Evolutionary conservation across 2,329 filamentous ascomycete species (phyloP).

Genomic region (Endoconidiophora polonica): DNA sequence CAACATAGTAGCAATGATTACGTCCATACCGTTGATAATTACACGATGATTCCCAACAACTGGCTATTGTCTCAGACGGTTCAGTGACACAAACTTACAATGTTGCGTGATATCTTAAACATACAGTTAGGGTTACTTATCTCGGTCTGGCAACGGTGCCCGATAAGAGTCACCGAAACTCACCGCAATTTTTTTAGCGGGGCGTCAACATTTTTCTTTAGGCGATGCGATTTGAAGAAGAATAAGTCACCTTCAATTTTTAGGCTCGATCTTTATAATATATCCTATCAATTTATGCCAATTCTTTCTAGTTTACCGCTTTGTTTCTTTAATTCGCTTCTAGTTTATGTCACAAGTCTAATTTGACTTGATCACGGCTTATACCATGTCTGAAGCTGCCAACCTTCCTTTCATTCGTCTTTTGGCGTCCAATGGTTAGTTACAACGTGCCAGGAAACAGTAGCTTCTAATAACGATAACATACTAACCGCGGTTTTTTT

Average conservation of each 20-base stretch:
- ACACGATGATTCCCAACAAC: too few relatives aligned
- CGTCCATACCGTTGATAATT: too few relatives aligned
- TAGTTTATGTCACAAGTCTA: background rate
- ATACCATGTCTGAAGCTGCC: constrained; percentile 25
- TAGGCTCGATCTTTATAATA: background rate
- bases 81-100: too few relatives aligned
- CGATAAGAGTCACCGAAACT: constrained; percentile 12
- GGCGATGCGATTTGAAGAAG: background rate
- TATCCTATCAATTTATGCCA: background rate
- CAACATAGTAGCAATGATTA: too few relatives aligned
- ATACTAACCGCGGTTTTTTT: background rate
- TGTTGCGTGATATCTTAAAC: too few relatives aligned
- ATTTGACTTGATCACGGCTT: background rate
- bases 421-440: constrained; percentile 66
- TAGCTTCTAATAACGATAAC: background rate
- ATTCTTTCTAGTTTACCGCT: background rate
- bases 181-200: constrained; percentile 11
- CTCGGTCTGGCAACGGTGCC: constrained; percentile 4
- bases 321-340: background rate
- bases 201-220: constrained; percentile 11
- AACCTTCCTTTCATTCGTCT: constrained; percentile 64
- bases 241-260: background rate
- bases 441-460: background rate
- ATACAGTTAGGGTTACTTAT: constrained; percentile 1
- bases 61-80: too few relatives aligned